Base-by-base conservation (phyloP, 2,329 filamentous ascomycete species). In the Pleomassaria siparia region DNA sequence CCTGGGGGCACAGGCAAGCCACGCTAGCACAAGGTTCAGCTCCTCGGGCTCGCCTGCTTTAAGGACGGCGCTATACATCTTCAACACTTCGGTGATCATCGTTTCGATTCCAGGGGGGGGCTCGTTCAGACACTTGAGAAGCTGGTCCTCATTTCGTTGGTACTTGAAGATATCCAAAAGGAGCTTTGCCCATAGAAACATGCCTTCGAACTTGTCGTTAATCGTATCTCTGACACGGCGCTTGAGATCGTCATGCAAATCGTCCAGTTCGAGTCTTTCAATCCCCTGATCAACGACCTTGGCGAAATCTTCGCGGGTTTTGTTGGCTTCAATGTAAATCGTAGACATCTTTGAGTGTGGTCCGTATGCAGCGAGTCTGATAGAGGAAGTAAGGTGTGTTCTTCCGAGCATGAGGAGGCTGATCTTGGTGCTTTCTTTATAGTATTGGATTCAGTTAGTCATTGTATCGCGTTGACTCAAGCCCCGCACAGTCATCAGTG, bases 151-250 rank as follows among this genome's bases (percentile, higher is more conserved):
- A 8, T 18, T 37, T 11, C 7, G 2, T 22, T 47, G 45, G 3
- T 13, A 15, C 7, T 22, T 21, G 9, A 47, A 37, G 15, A 29
- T 25, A 20, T 42, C 29, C 10, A 43, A 29, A 28, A 47, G 37
- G 9, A 42, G 29, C 29, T 43, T 43, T 10, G 29, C 45, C 37
- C 45, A 47, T n/a, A 42, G 21, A 13, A 37, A 36, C 39, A 42
- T 47, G 16, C 45, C 45, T 13, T 43, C 10, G 11, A 39, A 20
- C 22, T 47, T 47, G 12, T 6, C 20, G 15, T 47, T 39, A 4
- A 47, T 22, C 4, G 24, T 29, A 21, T 43, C 22, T 12, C 26
- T 35, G 4, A 43, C 20, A 22, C 22, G 37, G 4, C 6, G n/a
- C 28, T 28, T 12, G 2, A 43, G 28, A 18, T 41, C 21, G 12